These are phyloP conservation scores for Neofusicoccum cordaticola DNA, from an alignment of 2,329 filamentous ascomycete genomes.

Conservation along the genomic window DNA sequence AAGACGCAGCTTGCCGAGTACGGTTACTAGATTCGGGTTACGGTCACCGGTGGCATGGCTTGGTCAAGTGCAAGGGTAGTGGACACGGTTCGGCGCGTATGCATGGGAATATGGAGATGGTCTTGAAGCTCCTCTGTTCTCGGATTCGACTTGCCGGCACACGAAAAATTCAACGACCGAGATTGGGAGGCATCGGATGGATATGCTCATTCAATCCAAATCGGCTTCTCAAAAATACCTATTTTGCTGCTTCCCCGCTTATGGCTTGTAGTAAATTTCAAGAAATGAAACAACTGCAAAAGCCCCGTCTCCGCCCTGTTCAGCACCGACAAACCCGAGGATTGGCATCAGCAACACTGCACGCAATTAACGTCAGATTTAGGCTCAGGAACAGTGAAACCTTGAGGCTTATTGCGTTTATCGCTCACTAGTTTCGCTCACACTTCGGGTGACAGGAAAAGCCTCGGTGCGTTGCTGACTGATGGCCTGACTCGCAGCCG, in stretches of 20 bases:
- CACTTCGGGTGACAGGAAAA: background rate
- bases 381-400: constrained; percentile 5
- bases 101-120: constrained; percentile 17
- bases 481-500: background rate
- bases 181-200: constrained; percentile 18
- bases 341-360: background rate
- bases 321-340: background rate
- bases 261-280: constrained; percentile 17
- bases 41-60: constrained; percentile 17
- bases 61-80: constrained; percentile 15
- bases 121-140: constrained; percentile 15
- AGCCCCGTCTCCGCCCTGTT: background rate
- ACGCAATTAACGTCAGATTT: background rate
- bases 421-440: background rate
- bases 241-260: constrained; percentile 17
- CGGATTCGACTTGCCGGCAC: constrained; percentile 18
- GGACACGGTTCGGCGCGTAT: constrained; percentile 18
- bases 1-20: constrained; percentile 82
- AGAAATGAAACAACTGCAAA: constrained; percentile 14
- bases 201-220: constrained; percentile 16
- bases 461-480: background rate
- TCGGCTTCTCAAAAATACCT: constrained; percentile 19
- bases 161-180: constrained; percentile 16
- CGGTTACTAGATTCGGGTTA: constrained; percentile 70
- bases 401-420: background rate